Evolutionary conservation across 2,329 filamentous ascomycete species (phyloP).

Genomic region (Fusarium sp.): DNA sequence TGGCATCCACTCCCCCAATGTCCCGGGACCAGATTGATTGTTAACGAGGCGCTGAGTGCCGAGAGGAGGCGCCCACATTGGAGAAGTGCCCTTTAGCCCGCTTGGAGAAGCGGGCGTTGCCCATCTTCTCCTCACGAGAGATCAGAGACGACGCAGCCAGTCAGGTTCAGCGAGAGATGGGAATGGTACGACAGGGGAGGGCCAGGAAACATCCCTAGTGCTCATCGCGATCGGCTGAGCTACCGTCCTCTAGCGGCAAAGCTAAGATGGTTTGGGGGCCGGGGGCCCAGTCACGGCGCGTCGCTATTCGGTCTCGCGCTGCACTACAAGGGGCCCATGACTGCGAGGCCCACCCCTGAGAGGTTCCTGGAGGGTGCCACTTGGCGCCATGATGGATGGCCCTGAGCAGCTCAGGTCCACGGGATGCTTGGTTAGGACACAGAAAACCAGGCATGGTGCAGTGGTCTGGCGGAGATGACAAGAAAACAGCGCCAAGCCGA

Average conservation of each 20-base stretch:
- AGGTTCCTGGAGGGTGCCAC: conserved; percentile 20
- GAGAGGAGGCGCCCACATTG: conserved; percentile 4
- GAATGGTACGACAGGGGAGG: conserved; percentile 14
- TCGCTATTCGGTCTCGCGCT: neutral
- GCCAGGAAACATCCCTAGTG: conserved; percentile 20
- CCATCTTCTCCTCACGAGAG: conserved; percentile 5
- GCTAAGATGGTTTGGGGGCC: conserved; percentile 34
- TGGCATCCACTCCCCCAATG: neutral
- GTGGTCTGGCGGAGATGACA: conserved; percentile 4
- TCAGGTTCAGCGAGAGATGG: neutral
- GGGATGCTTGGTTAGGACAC: conserved; percentile 1
- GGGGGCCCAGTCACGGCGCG: conserved; percentile 19
- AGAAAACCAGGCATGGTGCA: neutral
- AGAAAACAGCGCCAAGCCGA: conserved; percentile 26
- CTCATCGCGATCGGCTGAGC: conserved; percentile 38
- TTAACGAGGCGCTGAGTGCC: neutral
- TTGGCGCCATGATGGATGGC: conserved; percentile 9
- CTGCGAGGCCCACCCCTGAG: conserved; percentile 9
- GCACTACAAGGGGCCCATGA: conserved; percentile 10
- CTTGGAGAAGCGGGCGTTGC: neutral
- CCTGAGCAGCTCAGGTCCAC: neutral
- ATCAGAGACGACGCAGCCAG: neutral
- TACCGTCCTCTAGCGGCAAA: conserved; percentile 39
- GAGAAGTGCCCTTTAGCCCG: conserved; percentile 4
- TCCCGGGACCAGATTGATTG: neutral